Percentiles rank a stretch among this genome's conserved stretches.
Conservation (phyloP, 2,329 filamentous ascomycete genomes). For the Ophidiomyces ophidiicola region DNA sequence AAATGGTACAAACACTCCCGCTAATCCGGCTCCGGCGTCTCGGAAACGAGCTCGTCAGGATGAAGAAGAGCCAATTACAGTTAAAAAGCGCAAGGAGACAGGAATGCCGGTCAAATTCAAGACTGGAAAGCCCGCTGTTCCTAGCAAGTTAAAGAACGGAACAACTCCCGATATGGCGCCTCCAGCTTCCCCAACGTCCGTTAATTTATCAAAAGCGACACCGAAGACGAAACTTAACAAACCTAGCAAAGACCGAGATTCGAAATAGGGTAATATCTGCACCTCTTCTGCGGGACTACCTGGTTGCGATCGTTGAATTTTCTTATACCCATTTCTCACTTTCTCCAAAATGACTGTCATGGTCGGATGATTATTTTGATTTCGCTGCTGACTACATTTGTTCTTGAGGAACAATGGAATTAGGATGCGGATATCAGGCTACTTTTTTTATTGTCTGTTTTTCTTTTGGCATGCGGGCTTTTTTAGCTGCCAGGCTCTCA, state of each 20-base stretch:
- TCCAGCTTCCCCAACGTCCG: not conserved
- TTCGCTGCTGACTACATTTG: too few relatives aligned
- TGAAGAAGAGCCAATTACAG: constrained; percentile 10
- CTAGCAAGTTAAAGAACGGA: constrained; percentile 33
- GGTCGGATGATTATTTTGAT: too few relatives aligned
- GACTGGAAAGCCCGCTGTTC: constrained; percentile 27
- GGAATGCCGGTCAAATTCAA: constrained; percentile 22
- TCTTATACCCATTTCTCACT: too few relatives aligned
- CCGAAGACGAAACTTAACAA: constrained; percentile 7
- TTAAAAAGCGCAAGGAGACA: constrained; percentile 13
- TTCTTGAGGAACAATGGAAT: too few relatives aligned
- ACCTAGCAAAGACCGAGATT: constrained; percentile 7
- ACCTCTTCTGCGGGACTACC: too few relatives aligned
- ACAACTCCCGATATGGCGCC: constrained; percentile 26
- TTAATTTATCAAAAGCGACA: not conserved
- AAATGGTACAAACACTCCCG: constrained; percentile 24
- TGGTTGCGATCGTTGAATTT: too few relatives aligned
- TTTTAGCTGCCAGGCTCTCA: too few relatives aligned
- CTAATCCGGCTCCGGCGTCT: constrained; percentile 1
- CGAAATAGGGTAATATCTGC: not conserved
- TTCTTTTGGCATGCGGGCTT: too few relatives aligned
- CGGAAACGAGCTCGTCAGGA: constrained; percentile 20
- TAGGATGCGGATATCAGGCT: too few relatives aligned
- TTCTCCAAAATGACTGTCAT: too few relatives aligned
- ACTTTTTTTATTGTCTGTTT: not conserved